Percentiles rank a stretch among this genome's conserved stretches.
Evolutionary conservation across 345 rosid species (phyloP).

Genomic region (Arabidopsis arenosa): DNA sequence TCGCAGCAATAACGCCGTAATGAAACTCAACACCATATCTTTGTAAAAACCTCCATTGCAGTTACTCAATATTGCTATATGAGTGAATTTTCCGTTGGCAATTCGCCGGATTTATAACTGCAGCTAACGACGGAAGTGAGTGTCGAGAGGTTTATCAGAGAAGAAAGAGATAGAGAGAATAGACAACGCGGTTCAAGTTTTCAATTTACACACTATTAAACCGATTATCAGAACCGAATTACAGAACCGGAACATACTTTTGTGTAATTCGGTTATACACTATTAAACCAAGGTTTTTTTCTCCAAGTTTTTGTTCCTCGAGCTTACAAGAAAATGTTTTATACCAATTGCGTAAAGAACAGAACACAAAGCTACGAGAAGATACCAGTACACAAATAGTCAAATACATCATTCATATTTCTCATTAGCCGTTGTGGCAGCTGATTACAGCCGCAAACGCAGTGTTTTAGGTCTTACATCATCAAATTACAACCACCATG

Average conservation of each 20-base stretch:
- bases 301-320: no score
- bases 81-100: background rate
- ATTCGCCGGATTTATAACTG: slow-evolving; percentile 31
- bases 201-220: slow-evolving; percentile 4
- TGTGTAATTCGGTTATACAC: no score
- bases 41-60: slow-evolving; percentile 23
- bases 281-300: no score
- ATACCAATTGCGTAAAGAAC: background rate
- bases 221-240: background rate
- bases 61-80: background rate
- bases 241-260: no score
- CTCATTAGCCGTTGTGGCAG: background rate
- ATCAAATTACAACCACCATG: slow-evolving; percentile 17
- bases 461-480: slow-evolving; percentile 6
- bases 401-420: slow-evolving; percentile 4
- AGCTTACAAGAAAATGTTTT: no score
- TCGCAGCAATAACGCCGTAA: slow-evolving; percentile 35
- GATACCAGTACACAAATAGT: background rate
- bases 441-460: background rate
- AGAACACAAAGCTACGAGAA: background rate
- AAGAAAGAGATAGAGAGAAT: slow-evolving; percentile 19
- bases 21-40: slow-evolving; percentile 21
- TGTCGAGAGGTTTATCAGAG: slow-evolving; percentile 39
- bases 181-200: slow-evolving; percentile 32
- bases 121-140: slow-evolving; percentile 25